A percentile compares a stretch with the other conserved stretches of the same genome.
Conservation (phyloP, 352 stramenopile genomes). For the Pythium rishiriense region DNA sequence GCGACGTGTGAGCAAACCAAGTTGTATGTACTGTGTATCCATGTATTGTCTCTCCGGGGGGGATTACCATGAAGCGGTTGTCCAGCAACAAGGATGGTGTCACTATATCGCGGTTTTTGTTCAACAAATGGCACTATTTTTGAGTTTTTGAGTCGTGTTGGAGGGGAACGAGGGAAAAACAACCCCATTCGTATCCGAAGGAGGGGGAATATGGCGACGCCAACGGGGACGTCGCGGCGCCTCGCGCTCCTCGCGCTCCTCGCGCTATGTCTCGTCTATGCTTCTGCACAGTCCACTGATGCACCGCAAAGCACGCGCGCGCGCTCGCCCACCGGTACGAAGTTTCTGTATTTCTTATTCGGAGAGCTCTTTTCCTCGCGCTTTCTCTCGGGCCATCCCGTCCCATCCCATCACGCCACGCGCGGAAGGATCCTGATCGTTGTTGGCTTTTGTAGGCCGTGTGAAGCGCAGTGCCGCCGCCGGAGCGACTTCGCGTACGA, state of each 20-base stretch:
- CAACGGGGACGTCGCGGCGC: slow-evolving; percentile 22
- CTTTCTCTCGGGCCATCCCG: background rate
- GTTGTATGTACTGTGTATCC: slow-evolving; percentile 3
- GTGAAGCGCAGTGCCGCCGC: background rate
- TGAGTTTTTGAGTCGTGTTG: slow-evolving; percentile 9
- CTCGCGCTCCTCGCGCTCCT: slow-evolving; percentile 3
- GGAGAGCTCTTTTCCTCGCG: slow-evolving; percentile 1
- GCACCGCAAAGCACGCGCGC: too few relatives aligned
- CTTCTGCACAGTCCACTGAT: slow-evolving; percentile 19
- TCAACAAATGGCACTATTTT: too few relatives aligned
- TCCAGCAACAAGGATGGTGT: background rate
- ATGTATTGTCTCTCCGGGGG: background rate
- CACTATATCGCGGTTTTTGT: slow-evolving; percentile 1
- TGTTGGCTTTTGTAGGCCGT: background rate
- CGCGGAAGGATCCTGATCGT: background rate
- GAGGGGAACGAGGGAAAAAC: background rate
- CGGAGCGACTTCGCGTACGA: background rate
- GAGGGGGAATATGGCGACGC: slow-evolving; percentile 6
- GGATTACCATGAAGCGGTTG: background rate
- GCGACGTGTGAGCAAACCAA: slow-evolving; percentile 9
- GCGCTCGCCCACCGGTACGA: slow-evolving; percentile 12
- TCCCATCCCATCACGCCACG: slow-evolving; percentile 7
- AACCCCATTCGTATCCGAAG: background rate
- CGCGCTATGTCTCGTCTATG: slow-evolving; percentile 9
- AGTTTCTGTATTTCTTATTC: background rate